Base-by-base conservation (phyloP, 2,329 filamentous ascomycete genomes). In the Neurospora sp. region DNA sequence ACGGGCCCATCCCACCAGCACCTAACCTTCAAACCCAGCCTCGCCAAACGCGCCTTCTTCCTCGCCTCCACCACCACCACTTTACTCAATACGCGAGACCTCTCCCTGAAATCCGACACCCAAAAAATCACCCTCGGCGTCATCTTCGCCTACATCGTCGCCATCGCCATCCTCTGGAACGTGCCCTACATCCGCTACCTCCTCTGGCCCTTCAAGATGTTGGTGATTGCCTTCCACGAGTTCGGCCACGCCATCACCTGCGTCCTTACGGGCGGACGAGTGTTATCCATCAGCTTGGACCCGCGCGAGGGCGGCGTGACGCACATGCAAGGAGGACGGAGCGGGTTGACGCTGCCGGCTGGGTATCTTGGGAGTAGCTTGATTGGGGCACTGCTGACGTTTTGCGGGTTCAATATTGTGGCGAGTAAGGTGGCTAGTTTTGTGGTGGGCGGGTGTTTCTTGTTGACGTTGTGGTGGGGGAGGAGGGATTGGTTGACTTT, bases 381-480 rank as follows among this genome's bases (percentile, higher is more conserved):
- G 68, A 92, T 95, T 76, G 92, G 92, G 33, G 91, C 90, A 4
- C 81, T 94, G 69, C 84, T 94, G 72, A 93, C 90, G 67, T 93
- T 94, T 76, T 92, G 90, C 77, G 91, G 91, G 28, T 94, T 94
- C 80, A 86, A 94, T 79, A 93, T 93, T 72, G 90, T 93, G 68
- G 91, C 91, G 3, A 91, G 88, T 81, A 94, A 94, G 79, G 79
- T 94, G n/a, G 91, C 90, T 19, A 92, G 89, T 75, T 86, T 94
- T 68, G 87, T 89, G 0, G 82, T 94, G 4, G 91, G 86, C 1
- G 89, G 89, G 3, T 92, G 90, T 77, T 94, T 94, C 76, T 78
- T 94, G 72, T 80, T 94, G n/a, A 93, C 90, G 0, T 80, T 94
- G 3, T 94, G 91, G 91, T 94, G 91, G 91, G 91, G 90, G 2